Conservation (phyloP, 768 basidiomycete genomes). For the Cubamyces lactineus region DNA sequence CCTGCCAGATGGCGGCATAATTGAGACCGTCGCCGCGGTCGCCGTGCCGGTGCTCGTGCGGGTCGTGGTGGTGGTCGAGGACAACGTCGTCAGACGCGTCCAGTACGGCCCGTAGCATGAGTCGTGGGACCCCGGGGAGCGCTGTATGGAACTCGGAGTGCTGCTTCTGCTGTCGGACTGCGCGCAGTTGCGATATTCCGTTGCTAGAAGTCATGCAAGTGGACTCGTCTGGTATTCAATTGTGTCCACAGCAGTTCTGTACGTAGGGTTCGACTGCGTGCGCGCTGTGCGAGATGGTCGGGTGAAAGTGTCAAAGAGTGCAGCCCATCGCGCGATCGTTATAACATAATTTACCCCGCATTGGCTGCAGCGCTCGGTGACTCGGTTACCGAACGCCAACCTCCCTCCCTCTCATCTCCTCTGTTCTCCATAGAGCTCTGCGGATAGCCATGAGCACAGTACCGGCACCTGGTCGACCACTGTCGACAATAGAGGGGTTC, state of each 20-base stretch:
- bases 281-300: background rate
- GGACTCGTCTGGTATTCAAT: too few relatives aligned
- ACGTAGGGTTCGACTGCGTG: too few relatives aligned
- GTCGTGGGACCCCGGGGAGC: background rate
- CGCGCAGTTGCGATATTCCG: too few relatives aligned
- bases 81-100: background rate
- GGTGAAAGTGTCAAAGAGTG: background rate
- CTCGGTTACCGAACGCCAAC: background rate
- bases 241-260: too few relatives aligned
- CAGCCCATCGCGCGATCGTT: slow-evolving; percentile 7
- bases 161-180: too few relatives aligned
- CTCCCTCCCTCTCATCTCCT: background rate
- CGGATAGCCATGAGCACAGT: slow-evolving; percentile 13
- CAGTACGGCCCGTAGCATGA: background rate
- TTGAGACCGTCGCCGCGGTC: slow-evolving; percentile 3
- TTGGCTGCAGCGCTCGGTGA: slow-evolving; percentile 5
- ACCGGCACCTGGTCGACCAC: slow-evolving; percentile 28
- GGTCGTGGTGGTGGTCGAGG: background rate
- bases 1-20: slow-evolving; percentile 20
- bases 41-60: background rate
- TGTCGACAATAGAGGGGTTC: slow-evolving; percentile 82
- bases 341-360: slow-evolving; percentile 4
- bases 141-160: too few relatives aligned
- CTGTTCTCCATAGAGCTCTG: background rate
- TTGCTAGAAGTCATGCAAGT: too few relatives aligned